These are phyloP conservation scores for Amanita polypyramis DNA, from an alignment of 768 basidiomycete species.

Conservation along the genomic window DNA sequence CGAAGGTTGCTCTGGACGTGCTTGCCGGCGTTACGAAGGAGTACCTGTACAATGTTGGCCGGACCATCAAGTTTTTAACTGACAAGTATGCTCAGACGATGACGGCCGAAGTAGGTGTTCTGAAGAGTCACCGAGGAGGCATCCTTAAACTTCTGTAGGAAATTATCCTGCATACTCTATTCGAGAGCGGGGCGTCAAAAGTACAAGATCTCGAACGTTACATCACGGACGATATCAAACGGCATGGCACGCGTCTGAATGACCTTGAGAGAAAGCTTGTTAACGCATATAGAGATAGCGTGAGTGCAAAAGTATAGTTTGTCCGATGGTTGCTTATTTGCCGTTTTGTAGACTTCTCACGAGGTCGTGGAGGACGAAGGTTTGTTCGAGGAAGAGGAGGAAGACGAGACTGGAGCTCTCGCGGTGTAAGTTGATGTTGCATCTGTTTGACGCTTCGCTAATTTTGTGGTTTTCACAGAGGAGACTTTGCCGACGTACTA, in stretches of 20 bases:
- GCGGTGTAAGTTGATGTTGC: conserved; percentile 21
- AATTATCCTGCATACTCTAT: conserved; percentile 85
- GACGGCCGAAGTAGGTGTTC: conserved; percentile 64
- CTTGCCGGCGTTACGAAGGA: conserved; percentile 69
- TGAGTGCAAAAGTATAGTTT: conserved; percentile 24
- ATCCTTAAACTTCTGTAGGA: conserved; percentile 39
- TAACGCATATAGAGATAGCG: conserved; percentile 72
- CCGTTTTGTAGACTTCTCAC: conserved; percentile 22
- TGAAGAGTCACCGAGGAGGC: neutral
- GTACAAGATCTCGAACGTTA: conserved; percentile 78
- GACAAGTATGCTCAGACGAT: conserved; percentile 77
- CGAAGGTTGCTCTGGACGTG: conserved; percentile 68
- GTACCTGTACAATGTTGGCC: conserved; percentile 78
- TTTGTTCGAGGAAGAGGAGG: conserved; percentile 39
- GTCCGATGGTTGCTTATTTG: conserved; percentile 1
- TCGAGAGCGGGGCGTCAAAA: conserved; percentile 77
- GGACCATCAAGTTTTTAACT: conserved; percentile 69
- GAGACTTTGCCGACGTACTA: conserved; percentile 78
- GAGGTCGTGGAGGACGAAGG: conserved; percentile 42
- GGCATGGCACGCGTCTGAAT: conserved; percentile 63
- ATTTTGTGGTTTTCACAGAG: conserved; percentile 28
- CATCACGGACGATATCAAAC: conserved; percentile 79
- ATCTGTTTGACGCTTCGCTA: neutral
- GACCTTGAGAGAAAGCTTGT: conserved; percentile 85
- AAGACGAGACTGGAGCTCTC: conserved; percentile 30